Percentiles rank a stretch among this genome's conserved stretches.
phyloP scores from a whole-genome alignment of 106 monocot genomes.

The Acorus gramineus region DNA sequence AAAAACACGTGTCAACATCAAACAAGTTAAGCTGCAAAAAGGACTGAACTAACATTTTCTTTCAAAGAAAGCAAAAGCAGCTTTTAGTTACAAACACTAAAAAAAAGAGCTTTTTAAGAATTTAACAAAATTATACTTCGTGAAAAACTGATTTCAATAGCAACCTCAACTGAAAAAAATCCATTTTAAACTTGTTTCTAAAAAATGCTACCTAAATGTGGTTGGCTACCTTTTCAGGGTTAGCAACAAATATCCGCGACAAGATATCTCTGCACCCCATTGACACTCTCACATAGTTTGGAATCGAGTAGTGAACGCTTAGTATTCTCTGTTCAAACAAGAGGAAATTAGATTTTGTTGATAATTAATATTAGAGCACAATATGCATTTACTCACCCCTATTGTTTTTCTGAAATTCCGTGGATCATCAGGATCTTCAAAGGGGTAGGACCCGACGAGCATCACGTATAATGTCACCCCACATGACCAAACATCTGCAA shows the following conservation, averaged over 20 bases:
- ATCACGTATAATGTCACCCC: slow-evolving; percentile 86
- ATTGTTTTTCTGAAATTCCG: slow-evolving; percentile 71
- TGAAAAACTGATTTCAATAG: no score
- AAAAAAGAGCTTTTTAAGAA: no score
- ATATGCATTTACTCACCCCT: slow-evolving; percentile 20
- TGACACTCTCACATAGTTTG: slow-evolving; percentile 55
- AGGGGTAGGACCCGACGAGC: slow-evolving; percentile 74
- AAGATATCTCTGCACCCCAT: slow-evolving; percentile 47
- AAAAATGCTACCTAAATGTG: no score
- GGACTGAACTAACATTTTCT: no score
- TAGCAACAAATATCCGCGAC: slow-evolving; percentile 55
- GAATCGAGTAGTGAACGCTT: slow-evolving; percentile 56
- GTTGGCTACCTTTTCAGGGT: slow-evolving; percentile 42
- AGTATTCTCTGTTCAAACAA: slow-evolving; percentile 38
- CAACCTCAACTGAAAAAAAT: no score
- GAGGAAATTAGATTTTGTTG: no score
- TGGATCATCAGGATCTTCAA: slow-evolving; percentile 77
- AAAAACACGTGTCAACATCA: no score
- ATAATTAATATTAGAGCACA: background rate
- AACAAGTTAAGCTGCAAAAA: no score
- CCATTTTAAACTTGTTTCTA: no score
- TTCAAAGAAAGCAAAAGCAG: no score
- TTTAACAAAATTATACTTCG: no score
- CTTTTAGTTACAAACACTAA: no score
- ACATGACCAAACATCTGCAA: slow-evolving; percentile 92